Evolutionary conservation across 495 filamentous ascomycete genomes (phyloP).

Genomic region (Collariella sp.): DNA sequence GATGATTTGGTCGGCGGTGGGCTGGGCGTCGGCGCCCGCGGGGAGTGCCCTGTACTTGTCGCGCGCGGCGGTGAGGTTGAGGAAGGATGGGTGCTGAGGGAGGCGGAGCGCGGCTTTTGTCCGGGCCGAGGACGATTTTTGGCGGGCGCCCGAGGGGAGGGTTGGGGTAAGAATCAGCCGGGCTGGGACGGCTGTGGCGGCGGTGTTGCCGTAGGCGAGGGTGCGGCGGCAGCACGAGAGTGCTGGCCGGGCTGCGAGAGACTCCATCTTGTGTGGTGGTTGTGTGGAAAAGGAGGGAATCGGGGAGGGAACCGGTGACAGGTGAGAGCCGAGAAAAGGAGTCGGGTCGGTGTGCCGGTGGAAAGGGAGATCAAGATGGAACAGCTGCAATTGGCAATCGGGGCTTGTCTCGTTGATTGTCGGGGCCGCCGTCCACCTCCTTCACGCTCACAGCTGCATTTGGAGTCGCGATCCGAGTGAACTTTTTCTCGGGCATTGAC

Average conservation of each 20-base stretch:
- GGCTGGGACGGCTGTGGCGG: constrained; percentile 28
- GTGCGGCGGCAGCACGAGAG: constrained; percentile 18
- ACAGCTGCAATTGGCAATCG: not conserved
- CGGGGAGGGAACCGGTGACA: not conserved
- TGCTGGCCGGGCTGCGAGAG: constrained; percentile 8
- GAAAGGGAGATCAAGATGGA: not conserved
- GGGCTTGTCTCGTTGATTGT: not conserved
- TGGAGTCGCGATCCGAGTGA: constrained; percentile 8
- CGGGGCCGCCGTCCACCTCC: constrained; percentile 10
- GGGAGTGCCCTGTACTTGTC: not conserved
- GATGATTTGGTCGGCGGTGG: constrained; percentile 59
- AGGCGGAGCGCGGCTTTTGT: constrained; percentile 64
- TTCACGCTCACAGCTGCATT: constrained; percentile 6
- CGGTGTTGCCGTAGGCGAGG: not conserved
- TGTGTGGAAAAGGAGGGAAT: not conserved
- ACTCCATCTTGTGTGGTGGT: constrained; percentile 12
- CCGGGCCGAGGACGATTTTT: constrained; percentile 62
- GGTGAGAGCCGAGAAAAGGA: not conserved
- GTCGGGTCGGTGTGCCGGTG: not conserved
- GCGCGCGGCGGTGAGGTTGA: constrained; percentile 22
- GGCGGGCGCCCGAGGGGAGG: constrained; percentile 43
- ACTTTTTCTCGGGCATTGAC: constrained; percentile 10
- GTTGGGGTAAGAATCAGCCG: constrained; percentile 22
- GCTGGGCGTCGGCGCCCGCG: constrained; percentile 2
- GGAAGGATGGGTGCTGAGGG: constrained; percentile 65